A percentile compares a stretch with the other conserved stretches of the same genome.
Conservation (phyloP, 116 monocot genomes). For the Phalaenopsis hybrid region DNA sequence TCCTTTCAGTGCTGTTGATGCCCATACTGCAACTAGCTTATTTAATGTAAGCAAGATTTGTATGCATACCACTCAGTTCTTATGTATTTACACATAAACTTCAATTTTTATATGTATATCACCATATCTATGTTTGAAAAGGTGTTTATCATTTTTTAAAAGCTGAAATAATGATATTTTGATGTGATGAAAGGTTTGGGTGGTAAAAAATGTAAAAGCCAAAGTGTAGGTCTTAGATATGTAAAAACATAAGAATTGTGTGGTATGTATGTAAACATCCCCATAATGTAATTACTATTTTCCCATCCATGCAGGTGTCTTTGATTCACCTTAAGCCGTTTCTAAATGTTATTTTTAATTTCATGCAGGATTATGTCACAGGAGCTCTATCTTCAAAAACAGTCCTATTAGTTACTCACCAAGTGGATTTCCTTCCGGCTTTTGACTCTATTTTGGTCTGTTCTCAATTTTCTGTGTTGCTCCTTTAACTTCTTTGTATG, state of each 20-base stretch:
- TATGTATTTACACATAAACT: no score
- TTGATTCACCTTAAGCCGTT: background rate
- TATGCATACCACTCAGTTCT: no score
- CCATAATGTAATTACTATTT: no score
- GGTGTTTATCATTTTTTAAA: no score
- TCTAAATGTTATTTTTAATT: background rate
- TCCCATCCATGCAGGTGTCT: background rate
- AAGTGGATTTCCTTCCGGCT: slow-evolving; percentile 80
- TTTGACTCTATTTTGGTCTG: slow-evolving; percentile 70
- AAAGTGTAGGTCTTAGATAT: no score
- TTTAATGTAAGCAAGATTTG: slow-evolving; percentile 50
- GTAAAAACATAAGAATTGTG: no score
- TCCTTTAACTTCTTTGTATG: background rate
- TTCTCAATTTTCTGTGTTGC: background rate
- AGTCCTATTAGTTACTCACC: slow-evolving; percentile 75
- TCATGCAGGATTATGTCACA: slow-evolving; percentile 64
- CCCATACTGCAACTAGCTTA: slow-evolving; percentile 71
- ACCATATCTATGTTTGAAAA: no score
- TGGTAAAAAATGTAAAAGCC: no score
- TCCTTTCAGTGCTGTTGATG: slow-evolving; percentile 94
- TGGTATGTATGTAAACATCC: no score
- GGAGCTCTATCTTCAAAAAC: slow-evolving; percentile 60
- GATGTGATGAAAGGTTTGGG: no score
- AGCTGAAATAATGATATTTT: no score
- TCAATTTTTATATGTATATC: no score